Base-by-base conservation (phyloP, 345 rosid species). In the Arabis alpina region DNA sequence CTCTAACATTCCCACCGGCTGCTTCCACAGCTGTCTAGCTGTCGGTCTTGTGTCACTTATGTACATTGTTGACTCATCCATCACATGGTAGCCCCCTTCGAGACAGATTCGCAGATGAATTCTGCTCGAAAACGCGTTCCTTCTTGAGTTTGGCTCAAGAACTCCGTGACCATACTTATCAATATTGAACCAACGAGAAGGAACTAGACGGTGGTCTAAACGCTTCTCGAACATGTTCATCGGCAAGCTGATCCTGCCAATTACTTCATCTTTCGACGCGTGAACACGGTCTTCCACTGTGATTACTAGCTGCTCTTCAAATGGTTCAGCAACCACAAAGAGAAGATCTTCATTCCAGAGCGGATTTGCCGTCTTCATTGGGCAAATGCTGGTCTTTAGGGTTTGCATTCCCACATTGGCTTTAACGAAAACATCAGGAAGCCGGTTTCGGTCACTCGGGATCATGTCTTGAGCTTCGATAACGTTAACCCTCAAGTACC, bases 11-110 rank as follows among this genome's bases (percentile, higher is more conserved):
- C 98, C 98, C 32, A 87, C 84, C 0, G 92, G 94, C 40, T 82
- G 85, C 60, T 89, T 92, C 96, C 98, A 92, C 2, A 92, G 83
- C 73, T 92, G 96, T 80, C 85, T 80, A n/a, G 92, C 80, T 3
- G 98, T 92, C 0, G 98, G 96, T 70, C 89, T 73, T 64, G 89
- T 92, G 79, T 92, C 98, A 44, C 96, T 92, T 19, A 82, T 85
- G 62, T 92, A 88, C 94, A 90, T 71, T 19, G 96, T 85, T 23
- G 97, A 87, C 76, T 93, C 98, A 56, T 93, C 98, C 43, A 93
- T 78, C 8, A 93, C 98, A 77, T 93, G 98, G 66, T 93, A 93
- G 24, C 97, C 97, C 23, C 97, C 98, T 80, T 90, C 98, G 24
- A 93, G 84, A 75, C 97, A 90, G 14, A 84, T 84, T 70, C 96